phyloP scores from a whole-genome alignment of 441 rosid species.

The Erodium moschatum region DNA sequence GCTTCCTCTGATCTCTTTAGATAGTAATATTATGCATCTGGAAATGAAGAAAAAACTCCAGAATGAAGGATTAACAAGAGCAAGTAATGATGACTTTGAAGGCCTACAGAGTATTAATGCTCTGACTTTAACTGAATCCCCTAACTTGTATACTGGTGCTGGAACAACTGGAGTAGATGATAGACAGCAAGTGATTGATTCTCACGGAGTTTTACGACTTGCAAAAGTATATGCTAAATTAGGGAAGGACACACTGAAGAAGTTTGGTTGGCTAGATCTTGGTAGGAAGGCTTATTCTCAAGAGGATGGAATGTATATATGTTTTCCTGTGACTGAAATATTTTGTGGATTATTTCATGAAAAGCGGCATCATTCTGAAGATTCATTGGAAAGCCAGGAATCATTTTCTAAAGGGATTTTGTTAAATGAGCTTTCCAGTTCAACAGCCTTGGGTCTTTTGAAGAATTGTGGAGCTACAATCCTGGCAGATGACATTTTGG shows the following conservation, averaged over 20 bases:
- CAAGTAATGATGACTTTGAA: neutral
- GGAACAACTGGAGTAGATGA: conserved; percentile 17
- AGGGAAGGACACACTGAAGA: conserved; percentile 80
- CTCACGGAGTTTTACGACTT: conserved; percentile 42
- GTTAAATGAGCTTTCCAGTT: conserved; percentile 38
- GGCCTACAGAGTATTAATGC: conserved; percentile 1
- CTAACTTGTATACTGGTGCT: conserved; percentile 19
- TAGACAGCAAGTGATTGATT: conserved; percentile 23
- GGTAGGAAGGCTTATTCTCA: conserved; percentile 52
- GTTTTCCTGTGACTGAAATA: conserved; percentile 69
- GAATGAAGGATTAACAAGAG: conserved; percentile 24
- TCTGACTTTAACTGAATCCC: conserved; percentile 21
- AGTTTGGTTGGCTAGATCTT: conserved; percentile 79
- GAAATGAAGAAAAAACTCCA: neutral
- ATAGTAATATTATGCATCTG: no score
- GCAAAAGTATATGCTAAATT: conserved; percentile 58
- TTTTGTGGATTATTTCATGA: conserved; percentile 42
- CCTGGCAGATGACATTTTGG: conserved; percentile 41
- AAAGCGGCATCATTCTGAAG: conserved; percentile 24
- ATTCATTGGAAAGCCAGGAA: conserved; percentile 28
- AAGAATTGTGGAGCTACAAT: conserved; percentile 49
- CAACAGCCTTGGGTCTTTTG: conserved; percentile 48
- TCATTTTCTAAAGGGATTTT: conserved; percentile 24
- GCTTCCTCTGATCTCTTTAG: conserved; percentile 26
- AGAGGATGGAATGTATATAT: conserved; percentile 47